A percentile compares a stretch with the other conserved stretches of the same genome.
phyloP scores from a whole-genome alignment of 257 asterid species.

The Solanum lignicaule region DNA sequence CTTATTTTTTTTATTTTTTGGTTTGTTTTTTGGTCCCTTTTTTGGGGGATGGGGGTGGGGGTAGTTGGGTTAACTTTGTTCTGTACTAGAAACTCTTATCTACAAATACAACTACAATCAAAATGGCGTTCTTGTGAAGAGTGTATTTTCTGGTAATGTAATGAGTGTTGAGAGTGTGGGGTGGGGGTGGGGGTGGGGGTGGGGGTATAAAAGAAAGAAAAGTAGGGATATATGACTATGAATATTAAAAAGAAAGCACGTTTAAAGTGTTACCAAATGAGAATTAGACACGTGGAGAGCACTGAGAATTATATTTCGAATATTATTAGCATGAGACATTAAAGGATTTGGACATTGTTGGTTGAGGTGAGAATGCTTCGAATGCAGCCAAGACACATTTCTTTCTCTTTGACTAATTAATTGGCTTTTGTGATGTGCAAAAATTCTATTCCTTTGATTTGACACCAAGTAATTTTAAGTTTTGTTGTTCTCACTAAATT shows the following conservation, averaged over 20 bases:
- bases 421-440: background rate
- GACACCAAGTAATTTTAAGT: background rate
- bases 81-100: conserved; percentile 3
- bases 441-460: background rate
- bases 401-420: background rate
- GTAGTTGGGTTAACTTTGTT: background rate
- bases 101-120: background rate
- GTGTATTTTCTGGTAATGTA: conserved; percentile 10
- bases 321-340: background rate
- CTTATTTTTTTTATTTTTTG: background rate
- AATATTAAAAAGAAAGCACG: background rate
- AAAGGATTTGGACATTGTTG: background rate
- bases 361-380: conserved; percentile 1
- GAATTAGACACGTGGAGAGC: background rate
- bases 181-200: too few species aligned
- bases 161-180: background rate
- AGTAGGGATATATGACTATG: background rate
- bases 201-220: conserved; percentile 10
- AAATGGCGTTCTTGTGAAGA: conserved; percentile 11
- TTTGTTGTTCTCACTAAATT: background rate
- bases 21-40: background rate
- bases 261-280: background rate
- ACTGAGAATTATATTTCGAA: background rate
- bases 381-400: background rate
- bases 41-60: background rate